Base-by-base conservation (phyloP, 1,139 yeast species). In the Tardiomyces blankii region DNA sequence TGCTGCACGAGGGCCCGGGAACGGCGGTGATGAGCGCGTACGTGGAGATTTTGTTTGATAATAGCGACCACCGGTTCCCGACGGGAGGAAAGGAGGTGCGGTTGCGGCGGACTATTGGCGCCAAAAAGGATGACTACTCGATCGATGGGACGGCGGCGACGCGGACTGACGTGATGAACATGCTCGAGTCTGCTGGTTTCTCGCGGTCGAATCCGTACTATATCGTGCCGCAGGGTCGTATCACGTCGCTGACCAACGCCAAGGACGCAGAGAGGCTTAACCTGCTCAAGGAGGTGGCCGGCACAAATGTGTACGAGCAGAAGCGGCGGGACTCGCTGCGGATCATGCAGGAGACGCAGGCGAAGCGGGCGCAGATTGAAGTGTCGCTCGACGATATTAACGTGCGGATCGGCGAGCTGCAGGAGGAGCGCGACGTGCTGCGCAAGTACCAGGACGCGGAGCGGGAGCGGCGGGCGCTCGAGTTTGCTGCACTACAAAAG, bases 151-250 rank as follows among this genome's bases (percentile, higher is more conserved):
- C 78, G 56, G 74, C 86, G 16, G 85, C 91, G 3, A 81, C 93
- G 2, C 77, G 88, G 56, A 73, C 85, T 1, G 97, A 89, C 60
- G 75, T 89, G 18, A 80, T 82, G 79, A 83, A 85, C 53, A 66
- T 87, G 51, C 70, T 93, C 40, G 97, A 91, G 62, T 81, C 87
- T 57, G 95, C 96, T 0, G 98, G 98, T 0, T 88, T 91, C 59
- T 84, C 95, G 1, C 74, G 86, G 49, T 80, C 89, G 2, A 89
- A 88, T 53, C 96, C 97, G 0, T 91, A 89, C 64, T 91, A 91
- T 63, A 89, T 91, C 56, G 98, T 91, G 2, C 98, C 98, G 0
- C 99, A 91, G 63, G 99, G 99, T 14, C 74, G 86, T 55, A 86
- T 88, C 56, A 67, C 75, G 2, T 74, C 83, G 1, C 70, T 91